Conservation (phyloP, 352 stramenopile genomes). For the Phytophthora fragariaefolia region DNA sequence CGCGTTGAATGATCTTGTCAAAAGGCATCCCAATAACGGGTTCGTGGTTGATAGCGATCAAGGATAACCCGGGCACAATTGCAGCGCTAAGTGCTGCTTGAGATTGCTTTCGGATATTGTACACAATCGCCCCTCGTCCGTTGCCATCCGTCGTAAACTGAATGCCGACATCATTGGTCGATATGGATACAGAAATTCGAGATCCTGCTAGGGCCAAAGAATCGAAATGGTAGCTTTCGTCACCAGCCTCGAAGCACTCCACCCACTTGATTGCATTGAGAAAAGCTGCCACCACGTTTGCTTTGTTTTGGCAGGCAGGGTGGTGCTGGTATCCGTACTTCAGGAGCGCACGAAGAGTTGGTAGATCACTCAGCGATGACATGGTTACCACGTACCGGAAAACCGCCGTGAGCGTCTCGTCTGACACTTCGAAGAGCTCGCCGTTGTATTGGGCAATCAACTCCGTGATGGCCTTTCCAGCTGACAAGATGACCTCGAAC, state of each 20-base stretch:
- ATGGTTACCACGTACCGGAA: constrained; percentile 79
- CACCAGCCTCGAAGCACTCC: constrained; percentile 56
- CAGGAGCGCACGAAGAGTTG: constrained; percentile 56
- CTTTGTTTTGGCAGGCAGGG: constrained; percentile 76
- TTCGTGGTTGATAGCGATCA: constrained; percentile 87
- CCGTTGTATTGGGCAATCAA: constrained; percentile 64
- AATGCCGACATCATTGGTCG: constrained; percentile 83
- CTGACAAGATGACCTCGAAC: constrained; percentile 73
- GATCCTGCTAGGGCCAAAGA: constrained; percentile 57
- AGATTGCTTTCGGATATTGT: constrained; percentile 79
- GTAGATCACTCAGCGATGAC: constrained; percentile 65
- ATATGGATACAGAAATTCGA: constrained; percentile 78
- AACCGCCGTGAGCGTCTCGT: constrained; percentile 64
- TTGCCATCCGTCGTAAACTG: constrained; percentile 85
- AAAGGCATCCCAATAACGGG: constrained; percentile 84
- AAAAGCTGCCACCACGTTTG: constrained; percentile 62
- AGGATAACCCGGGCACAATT: constrained; percentile 71
- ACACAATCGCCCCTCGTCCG: constrained; percentile 75
- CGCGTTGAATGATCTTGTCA: constrained; percentile 68
- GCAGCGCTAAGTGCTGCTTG: constrained; percentile 78
- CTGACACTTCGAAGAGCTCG: constrained; percentile 59
- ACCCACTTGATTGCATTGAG: constrained; percentile 85
- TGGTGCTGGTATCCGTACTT: constrained; percentile 71
- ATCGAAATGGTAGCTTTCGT: constrained; percentile 48
- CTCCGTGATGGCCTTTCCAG: constrained; percentile 55